Evolutionary conservation across 2,329 filamentous ascomycete genomes (phyloP).

Genomic region (Trematosphaeria pertusa): DNA sequence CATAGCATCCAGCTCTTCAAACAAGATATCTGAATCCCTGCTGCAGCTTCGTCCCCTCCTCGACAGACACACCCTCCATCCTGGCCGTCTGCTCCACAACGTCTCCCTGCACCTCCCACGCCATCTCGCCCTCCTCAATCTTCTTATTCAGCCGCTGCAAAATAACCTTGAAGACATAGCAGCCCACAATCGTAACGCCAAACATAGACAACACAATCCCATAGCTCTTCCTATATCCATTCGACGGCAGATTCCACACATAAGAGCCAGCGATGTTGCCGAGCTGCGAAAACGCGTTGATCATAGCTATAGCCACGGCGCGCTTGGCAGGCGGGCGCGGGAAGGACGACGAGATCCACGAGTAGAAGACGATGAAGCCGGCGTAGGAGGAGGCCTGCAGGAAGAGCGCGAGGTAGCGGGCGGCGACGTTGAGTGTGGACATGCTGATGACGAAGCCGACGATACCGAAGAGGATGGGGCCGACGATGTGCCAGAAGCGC

Average conservation of each 20-base stretch:
- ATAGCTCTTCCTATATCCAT: conserved; percentile 70
- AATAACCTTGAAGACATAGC: conserved; percentile 42
- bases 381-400: conserved; percentile 50
- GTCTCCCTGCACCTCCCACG: conserved; percentile 37
- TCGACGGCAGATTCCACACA: conserved; percentile 65
- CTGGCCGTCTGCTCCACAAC: conserved; percentile 39
- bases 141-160: conserved; percentile 39
- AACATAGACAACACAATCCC: conserved; percentile 72
- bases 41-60: conserved; percentile 35
- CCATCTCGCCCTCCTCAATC: conserved; percentile 37
- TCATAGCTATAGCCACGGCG: conserved; percentile 66
- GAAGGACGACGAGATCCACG: conserved; percentile 45
- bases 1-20: conserved; percentile 19
- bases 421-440: conserved; percentile 38
- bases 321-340: conserved; percentile 67
- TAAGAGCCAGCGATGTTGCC: conserved; percentile 63
- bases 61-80: conserved; percentile 35
- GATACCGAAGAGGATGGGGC: conserved; percentile 51
- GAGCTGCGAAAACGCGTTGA: conserved; percentile 59
- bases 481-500: conserved; percentile 60
- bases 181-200: conserved; percentile 63
- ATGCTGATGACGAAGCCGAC: conserved; percentile 53
- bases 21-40: conserved; percentile 44
- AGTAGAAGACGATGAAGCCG: conserved; percentile 48
- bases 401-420: conserved; percentile 44